Percentiles rank a stretch among this genome's conserved stretches.
These are phyloP conservation scores for Amoeboaphelidium protococcarum DNA, from an alignment of 371 early-diverging fungal species.

Conservation along the genomic window DNA sequence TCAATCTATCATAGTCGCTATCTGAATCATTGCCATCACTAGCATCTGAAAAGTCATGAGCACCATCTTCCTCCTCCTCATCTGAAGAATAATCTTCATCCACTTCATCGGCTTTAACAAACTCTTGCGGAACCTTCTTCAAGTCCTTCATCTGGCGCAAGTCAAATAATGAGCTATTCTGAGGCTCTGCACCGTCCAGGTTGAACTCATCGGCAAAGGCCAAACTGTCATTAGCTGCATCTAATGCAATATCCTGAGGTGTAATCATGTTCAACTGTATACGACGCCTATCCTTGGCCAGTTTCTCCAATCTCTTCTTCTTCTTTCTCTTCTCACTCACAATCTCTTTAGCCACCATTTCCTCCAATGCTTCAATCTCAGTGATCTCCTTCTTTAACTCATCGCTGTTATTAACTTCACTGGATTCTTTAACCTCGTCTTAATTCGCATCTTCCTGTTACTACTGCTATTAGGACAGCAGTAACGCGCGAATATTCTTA, in stretches of 20 bases:
- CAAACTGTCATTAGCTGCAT: slow-evolving; percentile 6
- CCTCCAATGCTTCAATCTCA: slow-evolving; percentile 16
- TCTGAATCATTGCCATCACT: slow-evolving; percentile 1
- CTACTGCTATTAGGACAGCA: slow-evolving; percentile 23
- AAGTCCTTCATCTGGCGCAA: too few relatives aligned
- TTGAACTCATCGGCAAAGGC: neutral
- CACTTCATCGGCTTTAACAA: neutral
- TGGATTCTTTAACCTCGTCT: slow-evolving; percentile 12
- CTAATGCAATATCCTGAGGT: slow-evolving; percentile 57
- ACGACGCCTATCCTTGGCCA: slow-evolving; percentile 49
- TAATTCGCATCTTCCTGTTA: slow-evolving; percentile 24
- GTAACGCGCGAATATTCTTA: slow-evolving; percentile 27
- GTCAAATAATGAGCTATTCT: too few relatives aligned
- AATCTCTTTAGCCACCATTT: slow-evolving; percentile 25
- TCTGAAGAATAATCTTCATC: too few relatives aligned
- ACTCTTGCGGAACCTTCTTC: neutral
- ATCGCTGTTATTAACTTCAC: slow-evolving; percentile 12
- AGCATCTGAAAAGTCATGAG: too few relatives aligned
- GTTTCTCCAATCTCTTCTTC: slow-evolving; percentile 37
- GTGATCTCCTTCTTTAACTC: slow-evolving; percentile 13
- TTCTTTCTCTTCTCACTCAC: slow-evolving; percentile 25
- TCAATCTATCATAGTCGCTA: neutral
- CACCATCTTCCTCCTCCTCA: too few relatives aligned
- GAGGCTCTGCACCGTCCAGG: neutral
- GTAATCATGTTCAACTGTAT: slow-evolving; percentile 77